Conservation (phyloP, 768 basidiomycete species). For the Paxillus rubicundulus region DNA sequence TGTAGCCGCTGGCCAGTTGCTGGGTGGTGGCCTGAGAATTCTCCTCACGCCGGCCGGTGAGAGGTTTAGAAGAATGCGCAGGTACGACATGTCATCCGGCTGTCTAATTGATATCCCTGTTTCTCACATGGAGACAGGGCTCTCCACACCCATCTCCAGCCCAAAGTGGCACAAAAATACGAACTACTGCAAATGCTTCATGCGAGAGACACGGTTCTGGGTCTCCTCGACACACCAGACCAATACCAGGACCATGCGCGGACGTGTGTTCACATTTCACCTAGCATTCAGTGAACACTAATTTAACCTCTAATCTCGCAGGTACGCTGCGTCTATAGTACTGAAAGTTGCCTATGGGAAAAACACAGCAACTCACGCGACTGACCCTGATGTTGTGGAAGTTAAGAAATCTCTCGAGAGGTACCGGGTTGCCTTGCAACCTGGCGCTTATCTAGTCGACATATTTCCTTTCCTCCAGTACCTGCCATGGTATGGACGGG, state of each 20-base stretch:
- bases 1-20: slow-evolving; percentile 51
- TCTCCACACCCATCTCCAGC: slow-evolving; percentile 52
- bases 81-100: slow-evolving; percentile 26
- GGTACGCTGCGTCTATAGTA: slow-evolving; percentile 16
- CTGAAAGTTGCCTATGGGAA: slow-evolving; percentile 22
- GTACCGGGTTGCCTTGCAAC: slow-evolving; percentile 21
- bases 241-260: slow-evolving; percentile 7
- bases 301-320: background rate
- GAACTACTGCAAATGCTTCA: slow-evolving; percentile 41
- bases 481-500: slow-evolving; percentile 59
- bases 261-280: slow-evolving; percentile 38
- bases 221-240: slow-evolving; percentile 11
- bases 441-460: slow-evolving; percentile 36
- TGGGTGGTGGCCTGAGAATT: slow-evolving; percentile 52
- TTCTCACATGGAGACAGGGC: slow-evolving; percentile 33
- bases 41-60: slow-evolving; percentile 48
- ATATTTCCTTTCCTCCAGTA: slow-evolving; percentile 35
- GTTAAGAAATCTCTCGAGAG: slow-evolving; percentile 20
- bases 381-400: slow-evolving; percentile 17
- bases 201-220: slow-evolving; percentile 10
- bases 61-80: slow-evolving; percentile 52
- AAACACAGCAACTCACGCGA: slow-evolving; percentile 7
- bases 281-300: slow-evolving; percentile 32
- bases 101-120: slow-evolving; percentile 8
- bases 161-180: slow-evolving; percentile 44